phyloP scores from a whole-genome alignment of 2,329 filamentous ascomycete species.

The Alternaria triticimaculans region DNA sequence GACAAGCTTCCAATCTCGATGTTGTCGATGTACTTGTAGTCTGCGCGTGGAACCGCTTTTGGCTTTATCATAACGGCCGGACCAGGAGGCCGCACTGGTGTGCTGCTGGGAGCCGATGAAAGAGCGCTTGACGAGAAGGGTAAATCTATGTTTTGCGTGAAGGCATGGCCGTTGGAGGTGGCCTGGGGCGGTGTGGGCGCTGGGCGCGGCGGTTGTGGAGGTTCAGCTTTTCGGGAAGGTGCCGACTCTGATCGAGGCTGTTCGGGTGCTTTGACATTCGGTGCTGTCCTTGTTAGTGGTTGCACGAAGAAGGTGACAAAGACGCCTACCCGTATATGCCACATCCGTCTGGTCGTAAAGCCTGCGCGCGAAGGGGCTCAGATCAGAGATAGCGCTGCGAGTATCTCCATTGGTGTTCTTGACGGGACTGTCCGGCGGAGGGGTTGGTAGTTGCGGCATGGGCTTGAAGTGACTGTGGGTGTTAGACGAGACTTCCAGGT shows the following conservation, averaged over 20 bases:
- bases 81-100: constrained; percentile 33
- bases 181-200: constrained; percentile 17
- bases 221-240: constrained; percentile 17
- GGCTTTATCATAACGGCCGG: constrained; percentile 59
- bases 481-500: constrained; percentile 16
- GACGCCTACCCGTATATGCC: constrained; percentile 41
- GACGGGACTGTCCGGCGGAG: constrained; percentile 37
- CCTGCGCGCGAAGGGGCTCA: constrained; percentile 63
- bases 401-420: constrained; percentile 27
- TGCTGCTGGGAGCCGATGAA: constrained; percentile 21
- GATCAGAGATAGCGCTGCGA: constrained; percentile 26
- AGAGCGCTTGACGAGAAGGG: constrained; percentile 22
- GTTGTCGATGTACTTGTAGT: constrained; percentile 51
- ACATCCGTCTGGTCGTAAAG: constrained; percentile 55
- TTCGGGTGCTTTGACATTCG: constrained; percentile 15
- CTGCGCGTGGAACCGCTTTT: constrained; percentile 49
- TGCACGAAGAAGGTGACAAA: background rate
- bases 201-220: constrained; percentile 15
- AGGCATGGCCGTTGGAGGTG: constrained; percentile 16
- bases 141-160: constrained; percentile 22
- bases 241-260: constrained; percentile 14
- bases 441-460: constrained; percentile 38
- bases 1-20: constrained; percentile 34
- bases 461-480: constrained; percentile 40
- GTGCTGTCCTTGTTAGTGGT: constrained; percentile 29